Evolutionary conservation across 2,329 filamentous ascomycete species (phyloP), one percentile per base, ranked within the genome.

Genomic region (Aspergillus proliferans): DNA sequence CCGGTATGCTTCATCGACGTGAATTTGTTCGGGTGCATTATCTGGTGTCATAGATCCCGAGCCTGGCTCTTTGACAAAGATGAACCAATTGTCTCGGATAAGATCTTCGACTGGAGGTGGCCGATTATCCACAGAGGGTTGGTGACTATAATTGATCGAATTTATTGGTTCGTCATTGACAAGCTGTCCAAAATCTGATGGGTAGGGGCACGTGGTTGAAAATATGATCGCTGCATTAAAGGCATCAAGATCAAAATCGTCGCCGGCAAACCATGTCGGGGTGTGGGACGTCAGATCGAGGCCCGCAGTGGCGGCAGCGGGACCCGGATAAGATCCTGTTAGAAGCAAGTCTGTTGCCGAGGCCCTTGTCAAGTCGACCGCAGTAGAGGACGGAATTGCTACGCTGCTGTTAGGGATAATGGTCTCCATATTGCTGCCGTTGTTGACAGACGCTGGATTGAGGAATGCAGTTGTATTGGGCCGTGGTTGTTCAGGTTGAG

Each of bases 191-290:
- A 9, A 22, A 15, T 48, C 42, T 8, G 55, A 53, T 14, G 42
- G 38, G 21, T 48, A 51, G 12, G 48, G 28, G 34, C 26, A 28
- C 18, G 50, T 50, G 0, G 50, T 40, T 30, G 47, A 45, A 30
- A 48, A 3, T 45, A 47, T 28, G 41, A 49, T 41, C 4, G 47
- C 47, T 2, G 53, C 50, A 50, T 57, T 60, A 3, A 61, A 36
- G 8, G 53, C 57, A 42, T 52, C 46, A 6, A 60, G 18, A 33
- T 62, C 56, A 40, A 62, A 61, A 18, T 60, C 46, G 4, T 62
- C 57, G 18, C 48, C 47, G 4, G 53, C 55, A 15, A 61, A 38
- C 58, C 58, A 60, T 1, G 50, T 45, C 3, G 58, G 56, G 3
- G 50, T 43, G 30, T 57, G 51, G 3, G 45, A 42, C 15, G 30